A percentile compares a stretch with the other conserved stretches of the same genome.
These are phyloP conservation scores for Blastobotrys raffinosifermentans DNA, from an alignment of 1,139 yeast species.

Conservation along the genomic window DNA sequence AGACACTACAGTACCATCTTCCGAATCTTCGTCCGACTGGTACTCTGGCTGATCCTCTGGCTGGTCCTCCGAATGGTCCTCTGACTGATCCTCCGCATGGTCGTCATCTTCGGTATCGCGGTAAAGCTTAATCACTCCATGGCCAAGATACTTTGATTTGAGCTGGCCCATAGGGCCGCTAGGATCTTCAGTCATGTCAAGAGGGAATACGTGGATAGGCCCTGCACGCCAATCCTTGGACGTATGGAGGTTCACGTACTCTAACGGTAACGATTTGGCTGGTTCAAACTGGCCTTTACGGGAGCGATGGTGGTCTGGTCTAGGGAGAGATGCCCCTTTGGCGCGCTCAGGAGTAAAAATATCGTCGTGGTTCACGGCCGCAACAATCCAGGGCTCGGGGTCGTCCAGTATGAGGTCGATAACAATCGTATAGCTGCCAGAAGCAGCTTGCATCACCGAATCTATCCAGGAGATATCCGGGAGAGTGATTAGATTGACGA, in stretches of 20 bases:
- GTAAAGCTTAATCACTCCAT: conserved; percentile 67
- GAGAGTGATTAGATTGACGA: too few relatives aligned
- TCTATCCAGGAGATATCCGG: too few relatives aligned
- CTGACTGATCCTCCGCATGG: conserved; percentile 15
- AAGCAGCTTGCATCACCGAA: too few relatives aligned
- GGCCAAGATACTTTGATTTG: conserved; percentile 56
- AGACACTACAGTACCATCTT: conserved; percentile 45
- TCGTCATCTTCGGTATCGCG: conserved; percentile 40
- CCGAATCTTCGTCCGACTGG: conserved; percentile 12
- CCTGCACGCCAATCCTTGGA: conserved; percentile 25
- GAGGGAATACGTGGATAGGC: conserved; percentile 28
- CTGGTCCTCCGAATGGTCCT: conserved; percentile 11
- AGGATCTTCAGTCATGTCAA: conserved; percentile 27
- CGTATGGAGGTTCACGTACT: conserved; percentile 13
- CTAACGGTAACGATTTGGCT: too few relatives aligned
- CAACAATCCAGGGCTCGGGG: too few relatives aligned
- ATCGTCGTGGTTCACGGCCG: too few relatives aligned
- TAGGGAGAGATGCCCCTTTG: too few relatives aligned
- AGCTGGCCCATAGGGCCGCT: conserved; percentile 23
- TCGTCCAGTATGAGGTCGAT: too few relatives aligned
- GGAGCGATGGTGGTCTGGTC: too few relatives aligned
- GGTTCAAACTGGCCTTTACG: too few relatives aligned
- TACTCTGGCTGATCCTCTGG: conserved; percentile 12
- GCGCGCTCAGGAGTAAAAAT: too few relatives aligned
- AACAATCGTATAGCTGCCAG: too few relatives aligned